These are phyloP conservation scores for Ciborinia camelliae DNA, from an alignment of 2,329 filamentous ascomycete genomes.

Conservation along the genomic window DNA sequence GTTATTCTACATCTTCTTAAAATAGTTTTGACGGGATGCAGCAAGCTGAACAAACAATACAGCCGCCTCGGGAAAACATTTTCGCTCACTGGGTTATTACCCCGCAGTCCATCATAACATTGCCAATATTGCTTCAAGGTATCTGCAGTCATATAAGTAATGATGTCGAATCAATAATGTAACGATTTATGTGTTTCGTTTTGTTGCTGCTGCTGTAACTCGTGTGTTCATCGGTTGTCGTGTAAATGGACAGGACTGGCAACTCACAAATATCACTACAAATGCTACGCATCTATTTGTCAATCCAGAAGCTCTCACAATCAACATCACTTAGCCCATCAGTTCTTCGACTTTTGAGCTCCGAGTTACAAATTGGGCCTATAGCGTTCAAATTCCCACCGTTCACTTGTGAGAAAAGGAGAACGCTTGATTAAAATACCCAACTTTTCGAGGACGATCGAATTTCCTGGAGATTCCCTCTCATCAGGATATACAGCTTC, in stretches of 20 bases:
- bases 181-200: neutral
- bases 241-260: conserved; percentile 57
- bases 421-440: conserved; percentile 46
- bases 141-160: neutral
- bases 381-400: conserved; percentile 54
- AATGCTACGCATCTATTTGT: conserved; percentile 55
- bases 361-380: conserved; percentile 59
- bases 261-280: conserved; percentile 57
- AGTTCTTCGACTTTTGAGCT: conserved; percentile 52
- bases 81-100: neutral
- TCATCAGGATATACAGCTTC: conserved; percentile 55
- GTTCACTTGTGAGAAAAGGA: conserved; percentile 48
- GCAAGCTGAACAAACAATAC: conserved; percentile 1
- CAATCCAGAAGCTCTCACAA: conserved; percentile 44
- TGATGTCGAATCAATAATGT: neutral
- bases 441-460: conserved; percentile 40
- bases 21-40: neutral
- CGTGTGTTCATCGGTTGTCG: conserved; percentile 53
- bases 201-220: neutral
- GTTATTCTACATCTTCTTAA: neutral
- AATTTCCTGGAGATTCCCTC: conserved; percentile 49
- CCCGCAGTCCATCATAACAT: conserved; percentile 11
- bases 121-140: neutral
- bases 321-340: conserved; percentile 44
- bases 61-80: conserved; percentile 18